phyloP scores from a whole-genome alignment of 1,284 basidiomycete species.

The Athelia sp. region DNA sequence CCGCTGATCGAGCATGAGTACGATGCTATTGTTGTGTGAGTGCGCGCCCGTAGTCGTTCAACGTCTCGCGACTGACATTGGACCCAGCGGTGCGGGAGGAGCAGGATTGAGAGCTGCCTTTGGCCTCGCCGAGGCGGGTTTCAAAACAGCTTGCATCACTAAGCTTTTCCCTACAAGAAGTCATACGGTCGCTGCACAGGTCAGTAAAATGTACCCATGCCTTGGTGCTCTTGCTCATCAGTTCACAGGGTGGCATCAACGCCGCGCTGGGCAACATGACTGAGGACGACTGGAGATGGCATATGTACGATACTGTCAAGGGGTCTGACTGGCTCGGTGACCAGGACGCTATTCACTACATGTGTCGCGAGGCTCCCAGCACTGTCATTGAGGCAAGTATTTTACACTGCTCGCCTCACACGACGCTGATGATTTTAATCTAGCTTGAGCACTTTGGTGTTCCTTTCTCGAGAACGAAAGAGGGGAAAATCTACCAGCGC shows the following conservation, averaged over 20 bases:
- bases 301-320: slow-evolving; percentile 99
- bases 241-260: slow-evolving; percentile 90
- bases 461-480: slow-evolving; percentile 97
- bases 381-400: slow-evolving; percentile 83
- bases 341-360: slow-evolving; percentile 99
- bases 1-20: slow-evolving; percentile 98
- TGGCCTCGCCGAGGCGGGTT: slow-evolving; percentile 96
- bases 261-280: slow-evolving; percentile 99
- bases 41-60: slow-evolving; percentile 13
- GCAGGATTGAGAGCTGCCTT: slow-evolving; percentile 98
- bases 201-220: slow-evolving; percentile 23
- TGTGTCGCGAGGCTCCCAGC: slow-evolving; percentile 94
- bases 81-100: slow-evolving; percentile 89
- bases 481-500: slow-evolving; percentile 99
- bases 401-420: slow-evolving; percentile 1
- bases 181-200: slow-evolving; percentile 98
- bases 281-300: slow-evolving; percentile 99
- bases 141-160: slow-evolving; percentile 98
- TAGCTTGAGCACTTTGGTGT: slow-evolving; percentile 99
- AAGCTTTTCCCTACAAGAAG: slow-evolving; percentile 99
- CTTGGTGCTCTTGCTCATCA: slow-evolving; percentile 15
- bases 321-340: slow-evolving; percentile 99
- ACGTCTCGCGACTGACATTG: slow-evolving; percentile 10
- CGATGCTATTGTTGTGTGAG: slow-evolving; percentile 95
- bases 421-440: slow-evolving; percentile 2